These are phyloP conservation scores for Psilocybe cubensis DNA, from an alignment of 768 basidiomycete species.

Conservation along the genomic window DNA sequence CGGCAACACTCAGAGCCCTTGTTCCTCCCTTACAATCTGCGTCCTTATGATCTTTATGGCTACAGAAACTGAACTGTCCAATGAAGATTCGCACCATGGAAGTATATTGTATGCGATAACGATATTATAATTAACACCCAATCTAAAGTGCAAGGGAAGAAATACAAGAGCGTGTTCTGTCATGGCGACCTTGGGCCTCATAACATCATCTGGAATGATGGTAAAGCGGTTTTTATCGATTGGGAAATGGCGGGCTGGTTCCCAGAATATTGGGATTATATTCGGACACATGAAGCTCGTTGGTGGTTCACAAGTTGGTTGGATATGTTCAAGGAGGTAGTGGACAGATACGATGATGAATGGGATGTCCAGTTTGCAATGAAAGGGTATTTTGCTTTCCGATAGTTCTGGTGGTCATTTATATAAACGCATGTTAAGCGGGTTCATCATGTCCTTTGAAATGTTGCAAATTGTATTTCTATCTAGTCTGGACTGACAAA, in stretches of 20 bases:
- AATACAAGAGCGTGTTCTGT: neutral
- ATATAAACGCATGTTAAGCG: no score
- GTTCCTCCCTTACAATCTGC: no score
- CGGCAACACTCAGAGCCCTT: no score
- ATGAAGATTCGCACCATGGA: no score
- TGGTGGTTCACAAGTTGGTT: neutral
- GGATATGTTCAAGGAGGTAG: neutral
- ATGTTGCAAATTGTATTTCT: no score
- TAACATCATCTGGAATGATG: slow-evolving; percentile 1
- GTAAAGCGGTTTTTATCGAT: neutral
- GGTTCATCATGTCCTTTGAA: no score
- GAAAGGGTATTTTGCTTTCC: neutral
- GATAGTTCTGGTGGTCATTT: no score
- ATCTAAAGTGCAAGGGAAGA: neutral
- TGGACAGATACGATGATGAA: neutral
- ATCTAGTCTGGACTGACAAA: no score
- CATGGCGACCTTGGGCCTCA: slow-evolving; percentile 1
- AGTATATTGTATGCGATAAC: no score
- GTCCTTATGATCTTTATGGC: no score
- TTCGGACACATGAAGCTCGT: neutral
- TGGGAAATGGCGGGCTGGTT: slow-evolving; percentile 2
- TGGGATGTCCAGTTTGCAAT: neutral
- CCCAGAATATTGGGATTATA: slow-evolving; percentile 3
- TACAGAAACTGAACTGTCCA: no score
- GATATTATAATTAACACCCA: no score